Percentiles rank a stretch among this genome's conserved stretches.
These are phyloP conservation scores for Nissolia schottii DNA, from an alignment of 306 rosid genomes.

Conservation along the genomic window DNA sequence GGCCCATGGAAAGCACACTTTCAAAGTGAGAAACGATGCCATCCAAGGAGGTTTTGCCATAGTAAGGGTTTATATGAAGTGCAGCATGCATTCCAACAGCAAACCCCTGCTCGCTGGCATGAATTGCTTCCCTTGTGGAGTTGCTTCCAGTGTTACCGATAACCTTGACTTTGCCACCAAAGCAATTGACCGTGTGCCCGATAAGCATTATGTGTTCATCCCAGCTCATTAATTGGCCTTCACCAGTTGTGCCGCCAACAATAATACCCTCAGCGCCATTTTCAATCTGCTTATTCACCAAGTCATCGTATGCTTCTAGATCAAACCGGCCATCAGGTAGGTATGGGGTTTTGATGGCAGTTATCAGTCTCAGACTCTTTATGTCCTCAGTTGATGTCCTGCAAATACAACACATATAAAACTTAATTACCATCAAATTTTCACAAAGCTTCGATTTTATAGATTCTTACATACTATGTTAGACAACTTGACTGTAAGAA, in stretches of 20 bases:
- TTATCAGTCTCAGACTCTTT: constrained; percentile 55
- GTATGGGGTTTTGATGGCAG: constrained; percentile 87
- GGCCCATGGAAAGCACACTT: constrained; percentile 68
- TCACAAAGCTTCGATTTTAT: neutral
- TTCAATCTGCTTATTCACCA: constrained; percentile 62
- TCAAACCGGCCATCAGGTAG: constrained; percentile 77
- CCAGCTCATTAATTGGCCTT: constrained; percentile 88
- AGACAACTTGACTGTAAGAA: neutral
- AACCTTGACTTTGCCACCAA: constrained; percentile 71
- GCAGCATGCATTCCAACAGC: constrained; percentile 95
- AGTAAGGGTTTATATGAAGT: constrained; percentile 84
- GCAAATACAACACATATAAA: constrained; percentile 21
- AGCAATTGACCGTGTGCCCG: constrained; percentile 68
- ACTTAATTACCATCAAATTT: neutral
- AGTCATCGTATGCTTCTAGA: constrained; percentile 75
- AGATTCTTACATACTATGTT: neutral
- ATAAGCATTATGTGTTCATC: constrained; percentile 88
- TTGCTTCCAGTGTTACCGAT: constrained; percentile 85
- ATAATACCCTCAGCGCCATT: constrained; percentile 68
- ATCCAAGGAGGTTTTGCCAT: constrained; percentile 73
- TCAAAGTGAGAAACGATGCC: constrained; percentile 74
- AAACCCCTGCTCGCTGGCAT: constrained; percentile 73
- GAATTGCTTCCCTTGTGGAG: constrained; percentile 75
- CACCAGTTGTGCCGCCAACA: constrained; percentile 84
- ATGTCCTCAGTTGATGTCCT: constrained; percentile 67